Percentiles rank a stretch among this genome's conserved stretches.
phyloP scores from a whole-genome alignment of 2,329 filamentous ascomycete genomes.

The Incumbomyces lentus region DNA sequence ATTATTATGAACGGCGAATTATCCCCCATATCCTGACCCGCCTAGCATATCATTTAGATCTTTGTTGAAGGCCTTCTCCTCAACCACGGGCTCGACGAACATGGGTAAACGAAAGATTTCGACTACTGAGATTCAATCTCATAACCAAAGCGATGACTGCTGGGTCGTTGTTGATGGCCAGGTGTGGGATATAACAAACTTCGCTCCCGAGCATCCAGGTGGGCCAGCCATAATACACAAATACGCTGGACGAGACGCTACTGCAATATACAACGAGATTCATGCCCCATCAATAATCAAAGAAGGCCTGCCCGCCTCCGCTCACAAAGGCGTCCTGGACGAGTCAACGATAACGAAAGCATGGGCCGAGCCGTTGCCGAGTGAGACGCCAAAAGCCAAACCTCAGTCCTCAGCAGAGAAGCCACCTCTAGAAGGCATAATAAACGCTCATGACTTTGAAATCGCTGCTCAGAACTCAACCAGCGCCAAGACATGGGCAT shows the following conservation, averaged over 20 bases:
- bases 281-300: slow-evolving; percentile 41
- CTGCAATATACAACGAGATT: slow-evolving; percentile 42
- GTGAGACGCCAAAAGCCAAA: slow-evolving; percentile 23
- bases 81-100: neutral
- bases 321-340: slow-evolving; percentile 42
- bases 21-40: no score
- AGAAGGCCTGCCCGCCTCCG: slow-evolving; percentile 32
- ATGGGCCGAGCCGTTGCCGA: slow-evolving; percentile 35
- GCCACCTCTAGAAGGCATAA: slow-evolving; percentile 44
- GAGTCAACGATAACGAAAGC: slow-evolving; percentile 38
- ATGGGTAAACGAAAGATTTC: slow-evolving; percentile 12
- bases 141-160: slow-evolving; percentile 41
- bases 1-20: no score
- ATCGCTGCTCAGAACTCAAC: slow-evolving; percentile 45
- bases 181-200: slow-evolving; percentile 59
- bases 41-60: no score
- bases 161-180: slow-evolving; percentile 61
- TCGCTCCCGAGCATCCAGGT: slow-evolving; percentile 54
- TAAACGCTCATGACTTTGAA: slow-evolving; percentile 53
- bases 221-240: slow-evolving; percentile 35
- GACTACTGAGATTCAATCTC: slow-evolving; percentile 30
- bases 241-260: slow-evolving; percentile 46
- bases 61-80: no score
- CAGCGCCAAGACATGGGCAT: slow-evolving; percentile 57
- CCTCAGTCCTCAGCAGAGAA: slow-evolving; percentile 27